Evolutionary conservation across 148 eudicot genomes (phyloP).

Genomic region (Cornus controversa): DNA sequence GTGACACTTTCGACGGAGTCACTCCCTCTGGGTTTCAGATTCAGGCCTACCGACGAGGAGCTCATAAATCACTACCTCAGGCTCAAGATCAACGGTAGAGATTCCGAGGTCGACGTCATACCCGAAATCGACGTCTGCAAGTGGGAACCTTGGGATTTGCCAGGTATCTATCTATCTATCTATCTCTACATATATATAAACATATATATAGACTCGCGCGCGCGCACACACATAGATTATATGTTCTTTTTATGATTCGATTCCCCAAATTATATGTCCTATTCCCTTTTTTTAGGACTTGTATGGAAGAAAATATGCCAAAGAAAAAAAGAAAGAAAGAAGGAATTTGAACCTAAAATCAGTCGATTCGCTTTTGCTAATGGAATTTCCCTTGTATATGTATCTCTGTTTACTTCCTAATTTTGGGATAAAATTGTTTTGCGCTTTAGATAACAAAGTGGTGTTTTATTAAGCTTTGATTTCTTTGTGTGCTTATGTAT

Average conservation of each 20-base stretch:
- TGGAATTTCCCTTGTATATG: not conserved
- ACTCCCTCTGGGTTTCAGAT: constrained; percentile 31
- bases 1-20: constrained; percentile 6
- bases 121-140: constrained; percentile 42
- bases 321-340: not conserved
- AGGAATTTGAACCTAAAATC: not conserved
- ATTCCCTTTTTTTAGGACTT: no score
- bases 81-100: constrained; percentile 31
- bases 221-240: not conserved
- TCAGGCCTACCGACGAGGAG: constrained; percentile 38
- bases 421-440: no score
- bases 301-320: not conserved
- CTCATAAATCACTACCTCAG: constrained; percentile 32
- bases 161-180: constrained; percentile 16
- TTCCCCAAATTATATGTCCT: not conserved
- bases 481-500: not conserved
- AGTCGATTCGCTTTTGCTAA: not conserved
- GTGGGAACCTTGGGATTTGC: constrained; percentile 45
- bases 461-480: no score
- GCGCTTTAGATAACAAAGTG: no score
- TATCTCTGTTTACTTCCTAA: not conserved
- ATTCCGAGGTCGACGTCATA: constrained; percentile 33
- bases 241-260: not conserved
- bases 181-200: not conserved
- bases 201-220: not conserved